Evolutionary conservation across 306 rosid genomes (phyloP).

Genomic region (Quercus aquifolioides): DNA sequence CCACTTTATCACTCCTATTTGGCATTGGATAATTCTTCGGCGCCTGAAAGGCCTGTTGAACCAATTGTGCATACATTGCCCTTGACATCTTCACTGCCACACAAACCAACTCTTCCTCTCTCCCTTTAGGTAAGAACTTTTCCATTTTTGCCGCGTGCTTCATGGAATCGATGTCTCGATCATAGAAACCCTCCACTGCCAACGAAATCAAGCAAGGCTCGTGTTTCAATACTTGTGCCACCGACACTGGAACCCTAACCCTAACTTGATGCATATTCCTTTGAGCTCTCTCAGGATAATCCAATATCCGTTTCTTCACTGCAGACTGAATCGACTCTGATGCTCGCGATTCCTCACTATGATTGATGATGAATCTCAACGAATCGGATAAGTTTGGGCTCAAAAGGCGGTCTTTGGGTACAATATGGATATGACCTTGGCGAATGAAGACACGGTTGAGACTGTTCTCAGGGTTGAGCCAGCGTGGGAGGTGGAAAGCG

Average conservation of each 20-base stretch:
- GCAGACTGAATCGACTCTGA: slow-evolving; percentile 58
- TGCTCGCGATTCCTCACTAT: slow-evolving; percentile 43
- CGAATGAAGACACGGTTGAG: slow-evolving; percentile 72
- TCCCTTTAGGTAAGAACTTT: slow-evolving; percentile 59
- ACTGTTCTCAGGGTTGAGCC: slow-evolving; percentile 83
- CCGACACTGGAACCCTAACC: slow-evolving; percentile 76
- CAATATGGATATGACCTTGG: slow-evolving; percentile 50
- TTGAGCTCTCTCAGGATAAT: slow-evolving; percentile 64
- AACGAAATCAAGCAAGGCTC: slow-evolving; percentile 71
- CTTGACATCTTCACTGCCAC: slow-evolving; percentile 79
- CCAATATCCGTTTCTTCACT: slow-evolving; percentile 47
- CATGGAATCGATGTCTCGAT: slow-evolving; percentile 82
- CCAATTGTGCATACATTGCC: slow-evolving; percentile 92
- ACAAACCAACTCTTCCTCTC: slow-evolving; percentile 53
- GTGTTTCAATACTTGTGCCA: slow-evolving; percentile 59
- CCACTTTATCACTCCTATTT: slow-evolving; percentile 24
- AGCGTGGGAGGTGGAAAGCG: slow-evolving; percentile 92
- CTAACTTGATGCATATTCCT: slow-evolving; percentile 57
- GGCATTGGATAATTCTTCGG: slow-evolving; percentile 82
- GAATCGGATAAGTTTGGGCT: slow-evolving; percentile 56
- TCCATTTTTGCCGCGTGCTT: slow-evolving; percentile 78
- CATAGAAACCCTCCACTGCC: slow-evolving; percentile 90
- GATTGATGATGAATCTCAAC: slow-evolving; percentile 38
- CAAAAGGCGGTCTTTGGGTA: slow-evolving; percentile 41
- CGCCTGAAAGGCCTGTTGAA: slow-evolving; percentile 78